Evolutionary conservation across 2,329 filamentous ascomycete species (phyloP), one percentile per base, ranked within the genome.

Genomic region (Celoporthe dispersa): DNA sequence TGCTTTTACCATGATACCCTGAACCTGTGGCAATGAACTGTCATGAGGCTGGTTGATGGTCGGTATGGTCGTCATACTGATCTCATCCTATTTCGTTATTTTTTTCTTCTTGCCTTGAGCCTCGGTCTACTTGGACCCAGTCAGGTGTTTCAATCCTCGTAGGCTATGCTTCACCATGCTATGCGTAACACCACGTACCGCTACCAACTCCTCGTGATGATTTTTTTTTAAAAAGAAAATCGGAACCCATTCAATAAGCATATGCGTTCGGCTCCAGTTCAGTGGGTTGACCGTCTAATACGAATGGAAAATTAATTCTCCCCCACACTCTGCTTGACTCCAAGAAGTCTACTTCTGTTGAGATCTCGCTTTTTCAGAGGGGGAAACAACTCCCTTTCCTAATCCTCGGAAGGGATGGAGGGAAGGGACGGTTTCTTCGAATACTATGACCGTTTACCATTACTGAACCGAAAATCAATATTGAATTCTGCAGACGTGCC

Each of bases 311-410:
- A 84, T 75, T 64, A 73, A 82, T 68, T 76, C 70, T 78, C 82
- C 82, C 81, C 79, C 76, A 79, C 82, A 83, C 83, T 84, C 82
- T 84, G 82, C 82, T 80, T 79, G 79, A 73, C 80, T 82, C 77
- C 76, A 48, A 22, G 22, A 48, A 3, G 72, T 75, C 73, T 76
- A 35, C 35, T 44, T 74, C 79, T 74, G 74, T 80, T 74, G 81
- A 80, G 81, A 77, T 76, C 77, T 80, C 77, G 82, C 82, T 84
- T 84, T 84, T 82, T 80, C 77, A 74, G 76, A 79, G 78, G 81
- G n/a, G 82, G 82, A 83, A 69, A 84, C 79, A 84, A 80, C 37
- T 55, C 28, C n/a, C 53, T 28, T 16, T 14, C 6, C 12, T 25
- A 28, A 12, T n/a, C 35, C 12, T 33, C 6, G 19, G 9, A 16